Base-by-base conservation (phyloP, 1,139 yeast genomes). In the Saccharomyces hybrid region DNA sequence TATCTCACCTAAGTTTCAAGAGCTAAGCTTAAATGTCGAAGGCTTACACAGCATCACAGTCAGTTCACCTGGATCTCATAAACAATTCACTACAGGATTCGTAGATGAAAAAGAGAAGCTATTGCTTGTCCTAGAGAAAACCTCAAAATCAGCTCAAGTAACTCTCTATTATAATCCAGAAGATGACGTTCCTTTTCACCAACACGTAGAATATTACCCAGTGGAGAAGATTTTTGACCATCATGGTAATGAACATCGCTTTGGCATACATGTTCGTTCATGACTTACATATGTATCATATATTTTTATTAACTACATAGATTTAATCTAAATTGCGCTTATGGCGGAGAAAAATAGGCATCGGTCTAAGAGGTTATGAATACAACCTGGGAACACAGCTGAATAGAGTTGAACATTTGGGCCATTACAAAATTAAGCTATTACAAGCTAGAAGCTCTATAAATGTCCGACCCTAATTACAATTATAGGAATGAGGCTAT, bases 141-240 rank as follows among this genome's bases (percentile, higher is more conserved):
- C 50, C 52, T 6, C 49, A 44, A 24, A n/a, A 16, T 14, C 42
- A 24, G 32, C 21, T 12, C 8, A 34, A 34, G 19, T 26, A 26
- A n/a, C 34, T 38, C 46, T 49, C 24, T 38, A 38, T 38, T 38
- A 16, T 9, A 38, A 9, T 19, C 44, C 44, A 11, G 50, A n/a
- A 52, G 52, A 19, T 51, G 52, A 5, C 38, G 49, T 28, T 29
- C 34, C 7, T 28, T 51, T 19, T 21, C 54, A 21, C 16, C 32
- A 27, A 6, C 19, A 47, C 16, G 53, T 63, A 2, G 70, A 64
- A 52, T 58, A 57, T 16, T 59, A 56, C 46, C 70, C 71, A 1
- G 71, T 67, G 0, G 58, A 61, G 29, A 31, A 50, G 19, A 64
- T 68, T 3, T 69, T 57, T 49, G 66, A 68, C 53, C 56, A 53